Conservation (phyloP, 2,329 filamentous ascomycete genomes). For the Colletotrichum aenigma region DNA sequence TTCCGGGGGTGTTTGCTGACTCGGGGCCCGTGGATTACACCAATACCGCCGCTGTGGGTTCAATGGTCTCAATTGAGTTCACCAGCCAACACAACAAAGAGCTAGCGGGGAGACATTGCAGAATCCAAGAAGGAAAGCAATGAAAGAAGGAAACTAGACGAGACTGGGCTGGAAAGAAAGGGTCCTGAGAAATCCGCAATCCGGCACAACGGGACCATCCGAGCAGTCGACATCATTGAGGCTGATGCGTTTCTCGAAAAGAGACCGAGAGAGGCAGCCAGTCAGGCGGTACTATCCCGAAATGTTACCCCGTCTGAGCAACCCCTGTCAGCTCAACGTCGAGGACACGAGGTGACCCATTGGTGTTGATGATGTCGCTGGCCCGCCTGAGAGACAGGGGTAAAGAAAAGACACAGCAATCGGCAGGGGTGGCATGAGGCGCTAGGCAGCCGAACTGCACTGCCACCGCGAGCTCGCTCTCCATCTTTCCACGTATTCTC, state of each 20-base stretch:
- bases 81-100: not conserved
- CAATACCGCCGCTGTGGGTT: not conserved
- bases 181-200: not conserved
- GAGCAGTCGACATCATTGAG: not conserved
- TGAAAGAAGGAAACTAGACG: not conserved
- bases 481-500: not conserved
- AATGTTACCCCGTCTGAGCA: not conserved
- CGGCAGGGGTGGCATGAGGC: not conserved
- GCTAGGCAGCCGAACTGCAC: constrained; percentile 9
- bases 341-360: not conserved
- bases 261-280: constrained; percentile 14
- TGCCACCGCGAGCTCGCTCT: constrained; percentile 7
- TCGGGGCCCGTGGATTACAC: not conserved
- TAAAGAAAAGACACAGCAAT: not conserved
- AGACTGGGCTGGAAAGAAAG: not conserved
- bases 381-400: not conserved
- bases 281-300: not conserved
- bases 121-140: not conserved
- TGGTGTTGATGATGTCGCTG: not conserved
- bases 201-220: not conserved
- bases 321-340: not conserved
- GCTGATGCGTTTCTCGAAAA: not conserved
- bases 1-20: not conserved
- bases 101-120: not conserved
- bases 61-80: not conserved